Percentiles rank a stretch among this genome's conserved stretches.
These are phyloP conservation scores for Sphagnum fallax DNA, from an alignment of 228 moss, liverwort and hornwort species.

Conservation along the genomic window DNA sequence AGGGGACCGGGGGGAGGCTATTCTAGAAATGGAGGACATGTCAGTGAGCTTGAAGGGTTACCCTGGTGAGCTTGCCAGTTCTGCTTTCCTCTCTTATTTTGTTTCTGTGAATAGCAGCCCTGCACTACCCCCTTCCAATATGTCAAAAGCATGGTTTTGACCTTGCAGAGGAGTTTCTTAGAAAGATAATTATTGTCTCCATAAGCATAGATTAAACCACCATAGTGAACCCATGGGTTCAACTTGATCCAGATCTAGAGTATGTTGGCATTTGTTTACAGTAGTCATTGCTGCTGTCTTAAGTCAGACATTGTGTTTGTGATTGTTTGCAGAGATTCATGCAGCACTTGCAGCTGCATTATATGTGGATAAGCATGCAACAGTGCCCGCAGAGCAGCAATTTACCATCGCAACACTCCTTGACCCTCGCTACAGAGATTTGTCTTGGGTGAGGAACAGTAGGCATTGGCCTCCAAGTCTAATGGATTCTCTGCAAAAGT, in stretches of 20 bases:
- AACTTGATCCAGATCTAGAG: background rate
- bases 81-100: background rate
- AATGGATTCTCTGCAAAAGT: slow-evolving; percentile 27
- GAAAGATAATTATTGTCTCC: background rate
- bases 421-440: slow-evolving; percentile 43
- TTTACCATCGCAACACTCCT: slow-evolving; percentile 58
- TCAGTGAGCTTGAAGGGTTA: slow-evolving; percentile 51
- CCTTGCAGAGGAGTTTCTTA: background rate
- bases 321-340: slow-evolving; percentile 37
- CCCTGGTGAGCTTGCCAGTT: slow-evolving; percentile 24
- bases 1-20: slow-evolving; percentile 46
- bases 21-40: slow-evolving; percentile 54
- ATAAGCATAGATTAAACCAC: background rate
- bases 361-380: slow-evolving; percentile 51
- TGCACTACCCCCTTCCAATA: no score
- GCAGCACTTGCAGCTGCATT: slow-evolving; percentile 54
- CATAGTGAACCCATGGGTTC: background rate
- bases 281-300: background rate
- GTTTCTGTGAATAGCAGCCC: background rate
- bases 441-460: slow-evolving; percentile 34
- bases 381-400: slow-evolving; percentile 44
- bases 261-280: background rate
- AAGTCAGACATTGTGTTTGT: background rate
- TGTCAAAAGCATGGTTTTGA: background rate
- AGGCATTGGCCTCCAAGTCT: slow-evolving; percentile 62